phyloP scores from a whole-genome alignment of 495 filamentous ascomycete species.

The Penicillium maclennaniae region DNA sequence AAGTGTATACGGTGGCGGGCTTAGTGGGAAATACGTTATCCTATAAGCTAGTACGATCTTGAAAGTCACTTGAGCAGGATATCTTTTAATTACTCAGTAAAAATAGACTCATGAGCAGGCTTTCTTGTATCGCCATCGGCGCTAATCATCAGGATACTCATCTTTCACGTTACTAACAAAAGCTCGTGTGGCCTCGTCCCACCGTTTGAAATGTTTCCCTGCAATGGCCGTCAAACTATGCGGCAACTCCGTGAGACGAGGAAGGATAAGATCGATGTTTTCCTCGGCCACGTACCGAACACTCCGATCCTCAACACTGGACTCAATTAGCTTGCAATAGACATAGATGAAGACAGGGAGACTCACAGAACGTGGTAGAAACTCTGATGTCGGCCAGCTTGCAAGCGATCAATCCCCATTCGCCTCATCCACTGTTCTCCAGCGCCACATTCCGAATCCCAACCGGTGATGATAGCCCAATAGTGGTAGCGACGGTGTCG shows the following conservation, averaged over 20 bases:
- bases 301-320: conserved; percentile 66
- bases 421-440: conserved; percentile 53
- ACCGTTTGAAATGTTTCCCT: conserved; percentile 86
- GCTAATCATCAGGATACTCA: conserved; percentile 80
- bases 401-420: conserved; percentile 60
- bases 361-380: conserved; percentile 86
- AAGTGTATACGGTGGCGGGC: too few species aligned
- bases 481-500: conserved; percentile 78
- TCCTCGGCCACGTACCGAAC: conserved; percentile 81
- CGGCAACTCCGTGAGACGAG: conserved; percentile 44
- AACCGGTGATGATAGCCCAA: conserved; percentile 77
- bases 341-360: background rate
- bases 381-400: conserved; percentile 63
- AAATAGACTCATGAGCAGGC: too few species aligned
- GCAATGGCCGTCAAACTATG: conserved; percentile 62
- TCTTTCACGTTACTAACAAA: conserved; percentile 88
- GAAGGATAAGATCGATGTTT: conserved; percentile 65
- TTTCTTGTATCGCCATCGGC: too few species aligned
- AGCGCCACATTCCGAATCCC: conserved; percentile 62
- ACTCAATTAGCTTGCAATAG: conserved; percentile 11
- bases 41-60: too few species aligned
- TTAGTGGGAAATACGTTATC: too few species aligned
- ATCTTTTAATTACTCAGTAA: too few species aligned
- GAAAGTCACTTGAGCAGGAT: too few species aligned
- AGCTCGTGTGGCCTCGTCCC: conserved; percentile 56